phyloP scores from a whole-genome alignment of 306 rosid species.

The Comarum palustre region DNA sequence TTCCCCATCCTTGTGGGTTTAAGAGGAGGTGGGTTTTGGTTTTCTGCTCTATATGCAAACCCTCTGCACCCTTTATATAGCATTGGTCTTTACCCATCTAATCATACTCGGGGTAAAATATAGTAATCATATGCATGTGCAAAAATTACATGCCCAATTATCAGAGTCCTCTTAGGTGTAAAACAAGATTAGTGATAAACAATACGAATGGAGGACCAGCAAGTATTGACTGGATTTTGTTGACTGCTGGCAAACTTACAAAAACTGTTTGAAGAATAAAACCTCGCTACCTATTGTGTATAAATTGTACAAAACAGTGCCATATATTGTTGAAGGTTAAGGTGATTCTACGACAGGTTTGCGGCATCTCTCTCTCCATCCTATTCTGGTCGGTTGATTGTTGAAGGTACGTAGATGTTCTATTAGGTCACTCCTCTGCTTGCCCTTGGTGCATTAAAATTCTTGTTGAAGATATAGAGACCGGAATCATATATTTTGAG shows the following conservation, averaged over 20 bases:
- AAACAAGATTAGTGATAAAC: neutral
- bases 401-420: no score
- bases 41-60: constrained; percentile 13
- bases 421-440: no score
- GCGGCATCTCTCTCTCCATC: no score
- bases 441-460: no score
- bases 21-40: constrained; percentile 21
- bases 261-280: neutral
- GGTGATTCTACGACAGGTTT: no score
- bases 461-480: no score
- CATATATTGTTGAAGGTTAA: neutral
- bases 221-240: constrained; percentile 17
- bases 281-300: neutral
- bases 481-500: no score
- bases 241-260: neutral
- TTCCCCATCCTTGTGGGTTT: constrained; percentile 26
- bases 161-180: neutral
- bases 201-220: neutral
- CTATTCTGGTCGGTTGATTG: no score
- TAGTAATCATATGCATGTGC: constrained; percentile 12
- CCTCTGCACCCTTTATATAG: constrained; percentile 46
- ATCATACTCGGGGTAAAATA: constrained; percentile 6
- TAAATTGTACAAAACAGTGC: neutral
- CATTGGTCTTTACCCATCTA: constrained; percentile 36
- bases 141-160: constrained; percentile 7